Base-by-base conservation (phyloP, 1,284 basidiomycete genomes). In the Earliella scabrosa region DNA sequence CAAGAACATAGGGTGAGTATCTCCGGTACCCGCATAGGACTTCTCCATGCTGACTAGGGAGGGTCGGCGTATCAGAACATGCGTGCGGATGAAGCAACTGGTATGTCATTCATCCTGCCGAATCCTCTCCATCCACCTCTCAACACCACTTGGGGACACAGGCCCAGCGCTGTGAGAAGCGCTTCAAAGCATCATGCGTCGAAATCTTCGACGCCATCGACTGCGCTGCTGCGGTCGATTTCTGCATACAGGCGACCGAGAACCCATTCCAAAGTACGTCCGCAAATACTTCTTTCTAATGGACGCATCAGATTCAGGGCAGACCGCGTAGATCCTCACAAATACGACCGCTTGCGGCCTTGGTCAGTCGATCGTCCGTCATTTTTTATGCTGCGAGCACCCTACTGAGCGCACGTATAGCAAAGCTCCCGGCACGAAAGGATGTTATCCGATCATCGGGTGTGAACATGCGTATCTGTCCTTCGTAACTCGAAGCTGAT, bases 171-270 rank as follows among this genome's bases (percentile, higher is more conserved):
- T 75, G 74, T 63, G 54, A 68, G 35, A 63, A 68, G 54, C 65
- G 63, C 65, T 13, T 68, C 5, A 61, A 70, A 47, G 58, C 65
- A 39, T 50, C 64, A 1, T 75, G 73, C 58, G 55, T 63, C 32
- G 68, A 74, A 39, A 55, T 54, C 31, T 65, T 62, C 58, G 79
- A 82, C 59, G 59, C 63, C 23, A 75, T 77, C 39, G 65, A 67
- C 44, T 81, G 80, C 60, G 40, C 60, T 9, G 74, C 75, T 7
- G 78, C 79, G 2, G 24, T 61, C n/a, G 41, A 50, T 3, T 81
- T 77, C 68, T 82, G 81, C 66, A 32, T 13, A 23, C 59, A 71
- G 24, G n/a, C 68, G 35, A 41, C 36, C 4, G 26, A 11, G 1
- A 56, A 65, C 1, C 61, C 57, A 24, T 50, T 51, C 27, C 18